A percentile compares a stretch with the other conserved stretches of the same genome.
Evolutionary conservation across 2,329 filamentous ascomycete species (phyloP).

Genomic region (Epichloe uncinata): DNA sequence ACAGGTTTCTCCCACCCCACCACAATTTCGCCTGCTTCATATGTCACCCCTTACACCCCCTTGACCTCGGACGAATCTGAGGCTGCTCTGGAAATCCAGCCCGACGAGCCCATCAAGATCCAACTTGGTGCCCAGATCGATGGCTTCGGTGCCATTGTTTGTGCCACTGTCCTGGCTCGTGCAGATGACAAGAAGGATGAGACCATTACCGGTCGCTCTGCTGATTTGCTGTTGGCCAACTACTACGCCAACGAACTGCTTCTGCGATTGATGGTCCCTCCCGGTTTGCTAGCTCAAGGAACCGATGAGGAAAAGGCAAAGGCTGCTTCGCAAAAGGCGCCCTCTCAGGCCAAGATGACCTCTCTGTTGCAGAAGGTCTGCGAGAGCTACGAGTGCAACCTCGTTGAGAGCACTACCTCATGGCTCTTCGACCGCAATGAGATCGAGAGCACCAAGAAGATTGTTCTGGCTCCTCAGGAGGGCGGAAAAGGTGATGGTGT

Average conservation of each 20-base stretch:
- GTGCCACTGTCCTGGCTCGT: constrained; percentile 73
- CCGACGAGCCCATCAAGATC: constrained; percentile 85
- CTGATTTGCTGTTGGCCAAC: constrained; percentile 80
- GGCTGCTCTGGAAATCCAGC: constrained; percentile 65
- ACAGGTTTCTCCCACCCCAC: constrained; percentile 83
- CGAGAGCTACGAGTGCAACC: constrained; percentile 78
- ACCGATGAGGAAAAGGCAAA: constrained; percentile 94
- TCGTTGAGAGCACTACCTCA: constrained; percentile 96
- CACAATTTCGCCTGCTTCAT: constrained; percentile 85
- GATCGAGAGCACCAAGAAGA: constrained; percentile 96
- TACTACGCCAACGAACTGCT: constrained; percentile 94
- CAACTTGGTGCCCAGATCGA: constrained; percentile 98
- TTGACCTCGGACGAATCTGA: constrained; percentile 77
- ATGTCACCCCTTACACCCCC: constrained; percentile 94
- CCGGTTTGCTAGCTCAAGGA: constrained; percentile 69
- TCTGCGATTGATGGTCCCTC: constrained; percentile 77
- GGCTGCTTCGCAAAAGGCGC: constrained; percentile 68
- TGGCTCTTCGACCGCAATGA: constrained; percentile 96
- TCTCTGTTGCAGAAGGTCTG: constrained; percentile 80
- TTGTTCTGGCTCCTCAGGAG: constrained; percentile 77
- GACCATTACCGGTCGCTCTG: constrained; percentile 60
- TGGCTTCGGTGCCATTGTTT: constrained; percentile 91
- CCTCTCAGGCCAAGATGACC: constrained; percentile 77
- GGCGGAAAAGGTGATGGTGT: constrained; percentile 82
- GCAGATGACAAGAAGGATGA: constrained; percentile 46